Base-by-base conservation (phyloP, 176 grass and related monocot genomes). In the Avena atlantica region DNA sequence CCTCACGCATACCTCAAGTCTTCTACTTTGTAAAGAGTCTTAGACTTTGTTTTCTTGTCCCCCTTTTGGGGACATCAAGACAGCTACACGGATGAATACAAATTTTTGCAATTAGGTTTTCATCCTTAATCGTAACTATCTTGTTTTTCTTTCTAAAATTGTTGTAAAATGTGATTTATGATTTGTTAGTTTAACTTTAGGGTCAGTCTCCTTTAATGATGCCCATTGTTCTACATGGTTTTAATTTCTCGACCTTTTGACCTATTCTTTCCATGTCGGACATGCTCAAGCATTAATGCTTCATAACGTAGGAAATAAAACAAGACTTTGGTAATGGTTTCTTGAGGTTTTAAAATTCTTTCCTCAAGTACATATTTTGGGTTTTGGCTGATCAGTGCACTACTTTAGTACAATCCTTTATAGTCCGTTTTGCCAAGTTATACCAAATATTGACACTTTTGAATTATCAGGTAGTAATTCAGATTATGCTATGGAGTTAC, bases 401-500 rank as follows among this genome's bases (percentile, higher is more conserved):
- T 76, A 59, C 12, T 8, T 40, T 61, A 52, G 25, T 84, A 45
- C 14, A 60, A 70, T 84, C 15, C 78, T 60, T 67, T 59, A 69
- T 69, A 50, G 6, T 55, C 57, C 25, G 17, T 80, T 58, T 89
- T 67, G n/a, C 23, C 58, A 60, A 76, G 4, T 80, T 83, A 24
- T 45, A 17, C 20, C 58, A 15, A 48, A 16, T 73, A 52, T 80
- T 84, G 49, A 83, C 78, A 42, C 40, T 60, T 70, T 89, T 34
- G 4, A 78, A 63, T 76, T 72, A 70, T 81, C 87, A 96, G 97
- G 97, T 85, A 85, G 89, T 83, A 89, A 76, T 69, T 86, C 94
- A 67, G 97, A 99, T 85, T 96, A 93, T 91, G 85, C 90, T 69
- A 88, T 94, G 87, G 97, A 99, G 87, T 85, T 99, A 84, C 94